Evolutionary conservation across 495 filamentous ascomycete species (phyloP).

Genomic region (Opeltia flavorubescens): DNA sequence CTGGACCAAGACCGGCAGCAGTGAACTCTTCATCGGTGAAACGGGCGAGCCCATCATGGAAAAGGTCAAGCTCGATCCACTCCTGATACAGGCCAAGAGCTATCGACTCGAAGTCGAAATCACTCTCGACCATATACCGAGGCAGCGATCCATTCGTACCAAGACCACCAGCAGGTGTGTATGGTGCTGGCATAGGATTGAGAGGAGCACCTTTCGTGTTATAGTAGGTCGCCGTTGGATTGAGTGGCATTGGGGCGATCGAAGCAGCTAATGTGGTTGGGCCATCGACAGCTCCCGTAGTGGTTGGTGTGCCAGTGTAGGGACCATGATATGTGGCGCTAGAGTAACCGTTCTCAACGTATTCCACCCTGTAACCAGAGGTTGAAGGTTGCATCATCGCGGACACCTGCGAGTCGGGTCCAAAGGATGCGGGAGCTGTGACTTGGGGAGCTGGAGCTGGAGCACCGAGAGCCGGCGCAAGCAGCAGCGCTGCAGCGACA

Average conservation of each 20-base stretch:
- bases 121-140: slow-evolving; percentile 54
- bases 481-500: not conserved
- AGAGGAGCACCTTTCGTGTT: slow-evolving; percentile 56
- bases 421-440: slow-evolving; percentile 10
- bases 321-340: slow-evolving; percentile 31
- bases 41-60: slow-evolving; percentile 60
- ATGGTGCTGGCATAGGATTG: slow-evolving; percentile 52
- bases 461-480: slow-evolving; percentile 8
- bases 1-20: slow-evolving; percentile 47
- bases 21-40: slow-evolving; percentile 62
- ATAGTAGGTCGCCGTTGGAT: slow-evolving; percentile 43
- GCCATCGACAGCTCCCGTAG: slow-evolving; percentile 42
- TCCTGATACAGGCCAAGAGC: slow-evolving; percentile 32
- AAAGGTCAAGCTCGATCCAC: slow-evolving; percentile 79
- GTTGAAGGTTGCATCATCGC: slow-evolving; percentile 3
- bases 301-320: slow-evolving; percentile 42
- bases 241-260: slow-evolving; percentile 32
- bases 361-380: slow-evolving; percentile 8
- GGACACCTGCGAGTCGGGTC: slow-evolving; percentile 10
- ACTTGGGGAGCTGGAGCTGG: slow-evolving; percentile 12
- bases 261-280: slow-evolving; percentile 33
- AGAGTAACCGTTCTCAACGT: slow-evolving; percentile 11
- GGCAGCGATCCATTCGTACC: slow-evolving; percentile 67
- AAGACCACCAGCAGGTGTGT: slow-evolving; percentile 58
- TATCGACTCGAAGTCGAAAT: slow-evolving; percentile 65